Base-by-base conservation (phyloP, 768 basidiomycete genomes). In the Serendipita sp. region DNA sequence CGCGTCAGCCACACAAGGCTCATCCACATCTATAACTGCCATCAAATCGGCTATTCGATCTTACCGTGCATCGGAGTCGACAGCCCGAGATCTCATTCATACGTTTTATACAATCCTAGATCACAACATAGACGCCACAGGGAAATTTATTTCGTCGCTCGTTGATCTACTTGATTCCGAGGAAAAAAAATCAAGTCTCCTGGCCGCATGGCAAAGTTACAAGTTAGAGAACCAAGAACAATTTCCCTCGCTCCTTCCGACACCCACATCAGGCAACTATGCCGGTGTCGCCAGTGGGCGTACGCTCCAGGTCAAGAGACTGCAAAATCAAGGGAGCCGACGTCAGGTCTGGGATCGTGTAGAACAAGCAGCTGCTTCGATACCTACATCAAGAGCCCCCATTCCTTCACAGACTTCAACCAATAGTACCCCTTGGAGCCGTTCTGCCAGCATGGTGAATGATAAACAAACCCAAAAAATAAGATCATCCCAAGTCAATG, bases 291-390 rank as follows among this genome's bases (percentile, higher is more conserved):
- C 89, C 2, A 83, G 85, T 30, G 91, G 91, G 3, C 84, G 89
- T 2, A 86, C 91, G 38, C 77, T 96, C 65, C 89, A 88, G 69
- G 89, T 86, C 41, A 92, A 93, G 72, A 81, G 89, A 88, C 88
- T 0, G 77, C 81, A 1, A 75, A 82, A 0, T 79, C 82, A 7
- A 79, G 83, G 1, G 79, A 82, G 10, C 76, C 78, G 34, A 15
- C 65, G 58, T 78, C 81, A 85, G 66, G 80, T 95, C 0, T 91
- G 82, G 85, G 90, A 92, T 68, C 84, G 92, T 15, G 91, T 95
- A 30, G 92, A 90, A 4, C 82, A 81, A 66, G 92, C 90, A 0
- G 93, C 91, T 0, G 72, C 75, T 0, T 76, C 78, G 2, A 74
- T 78, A 15, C 72, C 76, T 1, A 75, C 78, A 51, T 73, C 76